These are phyloP conservation scores for Aspergillus nidulans DNA, from an alignment of 495 filamentous ascomycete genomes.

Conservation along the genomic window DNA sequence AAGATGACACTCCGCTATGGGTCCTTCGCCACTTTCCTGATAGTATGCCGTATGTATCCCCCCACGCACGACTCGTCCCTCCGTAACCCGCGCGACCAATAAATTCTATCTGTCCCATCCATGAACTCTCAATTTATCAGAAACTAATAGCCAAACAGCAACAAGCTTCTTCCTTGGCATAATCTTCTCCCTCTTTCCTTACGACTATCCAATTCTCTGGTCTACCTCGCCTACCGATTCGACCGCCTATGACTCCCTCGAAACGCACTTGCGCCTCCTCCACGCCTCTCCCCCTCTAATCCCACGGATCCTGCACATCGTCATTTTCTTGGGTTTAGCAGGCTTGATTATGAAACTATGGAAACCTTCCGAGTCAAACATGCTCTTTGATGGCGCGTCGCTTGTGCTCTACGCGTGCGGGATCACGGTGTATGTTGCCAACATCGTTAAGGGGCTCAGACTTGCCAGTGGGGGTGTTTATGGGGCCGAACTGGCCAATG, in stretches of 20 bases:
- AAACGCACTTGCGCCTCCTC: constrained; percentile 80
- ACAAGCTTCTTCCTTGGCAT: constrained; percentile 97
- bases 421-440: constrained; percentile 85
- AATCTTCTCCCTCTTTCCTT: constrained; percentile 94
- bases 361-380: constrained; percentile 84
- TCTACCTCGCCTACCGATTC: constrained; percentile 57
- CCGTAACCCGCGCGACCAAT: not conserved
- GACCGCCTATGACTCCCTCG: constrained; percentile 72
- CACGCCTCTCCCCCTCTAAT: constrained; percentile 86
- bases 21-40: constrained; percentile 89
- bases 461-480: constrained; percentile 60
- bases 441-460: constrained; percentile 89
- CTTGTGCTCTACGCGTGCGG: constrained; percentile 90
- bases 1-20: constrained; percentile 39
- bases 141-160: constrained; percentile 44
- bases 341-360: constrained; percentile 94
- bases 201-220: constrained; percentile 98
- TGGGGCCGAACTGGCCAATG: constrained; percentile 40
- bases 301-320: constrained; percentile 87
- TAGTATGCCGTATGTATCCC: constrained; percentile 75
- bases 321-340: constrained; percentile 78
- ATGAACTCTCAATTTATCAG: not conserved
- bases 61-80: not conserved
- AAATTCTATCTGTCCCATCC: not conserved
- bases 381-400: constrained; percentile 91